These are phyloP conservation scores for Mucor racemosus DNA, from an alignment of 371 early-diverging fungal species.

Conservation along the genomic window DNA sequence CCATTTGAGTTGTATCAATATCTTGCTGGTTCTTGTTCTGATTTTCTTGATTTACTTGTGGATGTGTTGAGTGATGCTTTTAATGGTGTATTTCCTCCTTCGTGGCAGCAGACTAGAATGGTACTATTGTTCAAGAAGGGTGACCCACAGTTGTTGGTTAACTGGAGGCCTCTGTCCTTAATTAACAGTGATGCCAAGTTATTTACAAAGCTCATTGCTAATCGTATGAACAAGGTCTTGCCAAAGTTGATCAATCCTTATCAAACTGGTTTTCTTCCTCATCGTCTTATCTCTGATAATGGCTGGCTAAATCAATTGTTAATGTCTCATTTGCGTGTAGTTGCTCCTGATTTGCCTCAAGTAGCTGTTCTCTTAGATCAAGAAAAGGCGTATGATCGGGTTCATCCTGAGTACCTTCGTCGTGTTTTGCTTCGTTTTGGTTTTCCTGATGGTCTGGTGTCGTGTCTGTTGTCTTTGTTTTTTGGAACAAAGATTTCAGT, in stretches of 20 bases:
- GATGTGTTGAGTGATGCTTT: slow-evolving; percentile 25
- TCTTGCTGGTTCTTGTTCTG: no score
- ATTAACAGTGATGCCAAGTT: slow-evolving; percentile 38
- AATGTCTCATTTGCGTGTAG: slow-evolving; percentile 14
- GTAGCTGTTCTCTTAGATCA: not conserved
- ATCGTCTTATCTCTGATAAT: slow-evolving; percentile 28
- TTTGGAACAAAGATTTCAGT: slow-evolving; percentile 5
- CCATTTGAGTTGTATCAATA: no score
- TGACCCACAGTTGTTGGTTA: slow-evolving; percentile 15
- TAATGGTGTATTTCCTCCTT: slow-evolving; percentile 14
- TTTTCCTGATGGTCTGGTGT: slow-evolving; percentile 9
- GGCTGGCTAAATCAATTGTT: slow-evolving; percentile 18
- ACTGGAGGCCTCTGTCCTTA: slow-evolving; percentile 34
- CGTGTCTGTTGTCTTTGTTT: slow-evolving; percentile 1
- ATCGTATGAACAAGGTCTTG: slow-evolving; percentile 13
- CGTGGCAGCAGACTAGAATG: slow-evolving; percentile 22
- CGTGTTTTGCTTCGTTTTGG: slow-evolving; percentile 5
- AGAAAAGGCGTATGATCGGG: slow-evolving; percentile 22
- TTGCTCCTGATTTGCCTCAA: not conserved
- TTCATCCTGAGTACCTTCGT: slow-evolving; percentile 29
- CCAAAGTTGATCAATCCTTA: slow-evolving; percentile 14
- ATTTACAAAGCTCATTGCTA: slow-evolving; percentile 26
- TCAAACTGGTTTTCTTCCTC: slow-evolving; percentile 21
- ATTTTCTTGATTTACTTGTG: slow-evolving; percentile 18
- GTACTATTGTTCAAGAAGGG: slow-evolving; percentile 31